These are phyloP conservation scores for Mrakia hoshinonis DNA, from an alignment of 768 basidiomycete species.

Conservation along the genomic window DNA sequence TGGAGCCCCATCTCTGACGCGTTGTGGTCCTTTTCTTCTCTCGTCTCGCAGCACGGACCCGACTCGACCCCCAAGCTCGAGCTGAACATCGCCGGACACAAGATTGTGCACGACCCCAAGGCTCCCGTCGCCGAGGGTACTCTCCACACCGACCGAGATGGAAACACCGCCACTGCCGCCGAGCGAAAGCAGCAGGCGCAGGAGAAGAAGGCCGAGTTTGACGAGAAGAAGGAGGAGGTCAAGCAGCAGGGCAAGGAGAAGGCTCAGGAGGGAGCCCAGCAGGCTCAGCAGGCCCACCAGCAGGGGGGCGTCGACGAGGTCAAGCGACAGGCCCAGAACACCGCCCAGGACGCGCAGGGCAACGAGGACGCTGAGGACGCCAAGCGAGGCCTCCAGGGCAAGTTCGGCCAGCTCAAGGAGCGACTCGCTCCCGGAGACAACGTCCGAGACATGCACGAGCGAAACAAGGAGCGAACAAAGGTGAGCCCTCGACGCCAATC, in stretches of 20 bases:
- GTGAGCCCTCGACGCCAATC: slow-evolving; percentile 42
- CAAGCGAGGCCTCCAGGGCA: slow-evolving; percentile 37
- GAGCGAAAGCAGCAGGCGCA: slow-evolving; percentile 38
- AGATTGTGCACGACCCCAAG: slow-evolving; percentile 29
- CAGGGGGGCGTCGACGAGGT: slow-evolving; percentile 32
- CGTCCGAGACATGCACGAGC: slow-evolving; percentile 44
- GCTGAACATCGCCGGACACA: slow-evolving; percentile 40
- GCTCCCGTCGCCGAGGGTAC: slow-evolving; percentile 24
- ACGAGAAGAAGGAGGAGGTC: slow-evolving; percentile 33
- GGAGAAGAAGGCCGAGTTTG: slow-evolving; percentile 36
- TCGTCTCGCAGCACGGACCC: slow-evolving; percentile 38
- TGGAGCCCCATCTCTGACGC: not conserved
- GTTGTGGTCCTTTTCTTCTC: not conserved
- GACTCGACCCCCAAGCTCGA: slow-evolving; percentile 49
- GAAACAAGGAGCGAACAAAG: slow-evolving; percentile 53
- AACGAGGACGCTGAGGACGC: not conserved
- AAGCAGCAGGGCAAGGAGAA: slow-evolving; percentile 32
- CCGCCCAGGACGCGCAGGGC: slow-evolving; percentile 34
- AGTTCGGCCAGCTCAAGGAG: slow-evolving; percentile 46
- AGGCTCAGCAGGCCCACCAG: slow-evolving; percentile 30
- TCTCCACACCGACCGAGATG: slow-evolving; percentile 39
- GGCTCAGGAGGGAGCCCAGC: slow-evolving; percentile 30
- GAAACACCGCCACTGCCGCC: slow-evolving; percentile 39
- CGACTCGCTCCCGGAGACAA: slow-evolving; percentile 63
- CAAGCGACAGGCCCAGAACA: slow-evolving; percentile 35